Evolutionary conservation across 2,329 filamentous ascomycete species (phyloP), one percentile per base, ranked within the genome.

Genomic region (Trichoderma sp.): DNA sequence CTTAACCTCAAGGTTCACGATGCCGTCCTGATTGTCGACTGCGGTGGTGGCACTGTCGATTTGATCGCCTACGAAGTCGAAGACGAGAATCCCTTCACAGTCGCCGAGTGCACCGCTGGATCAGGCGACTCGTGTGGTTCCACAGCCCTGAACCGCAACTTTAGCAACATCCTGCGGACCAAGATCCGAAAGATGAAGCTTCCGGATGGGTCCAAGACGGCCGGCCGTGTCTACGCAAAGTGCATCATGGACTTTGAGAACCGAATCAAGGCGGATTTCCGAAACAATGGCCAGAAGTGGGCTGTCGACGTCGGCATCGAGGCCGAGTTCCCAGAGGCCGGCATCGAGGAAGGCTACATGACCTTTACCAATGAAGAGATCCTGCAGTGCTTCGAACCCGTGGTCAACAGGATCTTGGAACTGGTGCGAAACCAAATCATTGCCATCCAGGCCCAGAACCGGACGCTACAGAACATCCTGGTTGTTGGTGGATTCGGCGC

Each of bases 241-340:
- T 98, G 94, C 78, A 98, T 99, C 79, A 98, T 98, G 94, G 95
- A 99, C 79, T 99, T 99, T 74, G 95, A 99, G 82, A 98, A 98
- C 85, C 85, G 95, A 77, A 97, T 99, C 85, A 99, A 99, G 84
- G 95, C 95, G 57, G 95, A 98, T 78, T 99, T 99, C 89, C 88
- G 95, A 69, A 98, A 98, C 82, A 98, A 97, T 78, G 93, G 94
- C 57, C 94, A 98, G 79, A 98, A 98, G 78, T 98, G 95, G 95
- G 95, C 95, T 51, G 93, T 98, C 21, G 95, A 99, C 76, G 95
- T 99, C 57, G 95, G 95, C 74, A 98, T 99, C 73, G 95, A 99
- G 82, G 93, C 94, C 50, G 95, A 98, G 75, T 98, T 96, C 81
- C 94, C 94, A 45, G 95, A 98, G 75, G 95, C 95, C 39, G 93